These are phyloP conservation scores for Castanea crenata DNA, from an alignment of 306 rosid species.

Conservation along the genomic window DNA sequence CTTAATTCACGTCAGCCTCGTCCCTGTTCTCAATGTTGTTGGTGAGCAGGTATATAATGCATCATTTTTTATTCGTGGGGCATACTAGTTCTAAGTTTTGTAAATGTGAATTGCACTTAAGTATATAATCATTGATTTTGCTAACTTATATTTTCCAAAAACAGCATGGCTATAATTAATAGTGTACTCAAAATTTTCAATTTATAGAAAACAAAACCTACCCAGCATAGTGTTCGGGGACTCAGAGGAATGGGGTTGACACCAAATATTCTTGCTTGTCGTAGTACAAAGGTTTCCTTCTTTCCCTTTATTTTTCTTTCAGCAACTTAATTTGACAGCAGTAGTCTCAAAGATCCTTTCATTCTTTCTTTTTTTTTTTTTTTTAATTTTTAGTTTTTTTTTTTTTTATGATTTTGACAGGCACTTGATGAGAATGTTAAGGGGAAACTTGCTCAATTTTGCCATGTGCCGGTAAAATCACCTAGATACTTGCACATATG, in stretches of 20 bases:
- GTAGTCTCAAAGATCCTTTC: not conserved
- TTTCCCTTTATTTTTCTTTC: constrained; percentile 17
- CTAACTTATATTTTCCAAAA: constrained; percentile 1
- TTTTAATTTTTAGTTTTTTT: too few species aligned
- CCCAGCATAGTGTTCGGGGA: constrained; percentile 88
- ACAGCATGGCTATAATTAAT: not conserved
- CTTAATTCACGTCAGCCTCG: constrained; percentile 83
- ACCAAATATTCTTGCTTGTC: constrained; percentile 84
- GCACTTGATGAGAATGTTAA: constrained; percentile 73
- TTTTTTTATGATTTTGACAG: constrained; percentile 38
- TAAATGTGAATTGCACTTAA: not conserved
- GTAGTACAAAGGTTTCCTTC: constrained; percentile 68
- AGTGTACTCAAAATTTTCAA: constrained; percentile 15
- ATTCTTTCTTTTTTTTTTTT: not conserved
- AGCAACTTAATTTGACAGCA: constrained; percentile 5
- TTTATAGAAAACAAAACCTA: constrained; percentile 85
- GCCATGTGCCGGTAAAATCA: constrained; percentile 83
- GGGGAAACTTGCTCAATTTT: constrained; percentile 83
- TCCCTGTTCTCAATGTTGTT: constrained; percentile 76
- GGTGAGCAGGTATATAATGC: constrained; percentile 74
- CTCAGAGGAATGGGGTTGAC: constrained; percentile 84
- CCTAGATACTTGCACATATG: not conserved
- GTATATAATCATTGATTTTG: constrained; percentile 3
- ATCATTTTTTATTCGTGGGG: not conserved
- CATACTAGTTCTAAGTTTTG: constrained; percentile 6